Evolutionary conservation across 805 yeast genomes (phyloP).

Genomic region (Candida fluviatilis): DNA sequence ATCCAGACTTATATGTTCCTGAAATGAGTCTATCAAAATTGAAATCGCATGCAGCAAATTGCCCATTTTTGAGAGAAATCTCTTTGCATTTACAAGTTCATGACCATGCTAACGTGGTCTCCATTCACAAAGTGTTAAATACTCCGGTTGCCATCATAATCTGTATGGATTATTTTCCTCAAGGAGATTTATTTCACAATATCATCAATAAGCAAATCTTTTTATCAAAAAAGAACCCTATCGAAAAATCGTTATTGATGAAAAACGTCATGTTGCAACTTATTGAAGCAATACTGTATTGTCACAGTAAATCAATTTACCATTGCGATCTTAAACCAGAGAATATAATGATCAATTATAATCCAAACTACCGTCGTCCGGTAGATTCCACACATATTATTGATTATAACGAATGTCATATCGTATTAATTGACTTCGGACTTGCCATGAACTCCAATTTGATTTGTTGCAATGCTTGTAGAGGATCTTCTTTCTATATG

Average conservation of each 20-base stretch:
- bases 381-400: conserved; percentile 13
- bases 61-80: conserved; percentile 57
- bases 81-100: conserved; percentile 72
- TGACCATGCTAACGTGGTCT: conserved; percentile 70
- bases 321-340: conserved; percentile 44
- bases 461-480: conserved; percentile 67
- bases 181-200: conserved; percentile 82
- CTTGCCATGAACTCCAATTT: conserved; percentile 61
- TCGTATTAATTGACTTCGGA: conserved; percentile 84
- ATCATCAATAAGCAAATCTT: conserved; percentile 75
- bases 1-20: conserved; percentile 14
- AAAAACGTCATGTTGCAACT: conserved; percentile 40
- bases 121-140: conserved; percentile 70
- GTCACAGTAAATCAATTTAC: conserved; percentile 27
- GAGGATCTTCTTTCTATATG: conserved; percentile 90
- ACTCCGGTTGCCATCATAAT: conserved; percentile 57
- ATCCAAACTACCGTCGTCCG: conserved; percentile 21
- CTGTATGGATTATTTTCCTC: conserved; percentile 80
- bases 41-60: conserved; percentile 18
- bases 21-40: conserved; percentile 20
- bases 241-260: conserved; percentile 44
- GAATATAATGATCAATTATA: conserved; percentile 34
- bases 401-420: conserved; percentile 46
- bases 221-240: conserved; percentile 22
- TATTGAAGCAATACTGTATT: conserved; percentile 32